Conservation (phyloP, 177 flowering plant species). For the Vitis hybrid region DNA sequence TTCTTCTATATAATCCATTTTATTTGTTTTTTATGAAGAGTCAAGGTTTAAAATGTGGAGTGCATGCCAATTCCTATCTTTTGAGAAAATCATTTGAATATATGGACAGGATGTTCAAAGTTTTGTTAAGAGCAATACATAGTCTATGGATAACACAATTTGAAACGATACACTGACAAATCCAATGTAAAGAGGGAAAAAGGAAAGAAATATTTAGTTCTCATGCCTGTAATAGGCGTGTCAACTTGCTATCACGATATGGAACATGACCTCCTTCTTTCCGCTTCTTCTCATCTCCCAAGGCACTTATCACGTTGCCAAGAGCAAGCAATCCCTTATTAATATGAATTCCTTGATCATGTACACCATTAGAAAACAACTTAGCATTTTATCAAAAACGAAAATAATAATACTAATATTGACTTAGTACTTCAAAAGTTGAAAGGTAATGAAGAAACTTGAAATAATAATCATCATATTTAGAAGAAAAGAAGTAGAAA, state of each 20-base stretch:
- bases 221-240: constrained; percentile 87
- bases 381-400: background rate
- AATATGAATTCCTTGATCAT: constrained; percentile 69
- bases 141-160: background rate
- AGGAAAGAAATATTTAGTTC: background rate
- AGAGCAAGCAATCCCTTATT: constrained; percentile 92
- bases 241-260: constrained; percentile 96
- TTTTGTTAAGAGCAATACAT: too few relatives aligned
- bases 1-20: too few relatives aligned
- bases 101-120: too few relatives aligned
- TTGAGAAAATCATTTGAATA: too few relatives aligned
- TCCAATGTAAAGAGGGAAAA: background rate
- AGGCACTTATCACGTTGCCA: constrained; percentile 98
- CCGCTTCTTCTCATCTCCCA: constrained; percentile 96
- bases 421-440: too few relatives aligned
- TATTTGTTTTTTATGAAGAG: too few relatives aligned
- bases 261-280: constrained; percentile 99
- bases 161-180: background rate
- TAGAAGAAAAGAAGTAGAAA: constrained; percentile 1
- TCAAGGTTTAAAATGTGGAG: too few relatives aligned
- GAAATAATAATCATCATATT: too few relatives aligned
- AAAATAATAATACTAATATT: background rate
- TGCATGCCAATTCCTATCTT: too few relatives aligned
- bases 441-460: too few relatives aligned
- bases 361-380: constrained; percentile 15